These are phyloP conservation scores for Fraxinus ornus DNA, from an alignment of 305 asterid genomes.

Conservation along the genomic window DNA sequence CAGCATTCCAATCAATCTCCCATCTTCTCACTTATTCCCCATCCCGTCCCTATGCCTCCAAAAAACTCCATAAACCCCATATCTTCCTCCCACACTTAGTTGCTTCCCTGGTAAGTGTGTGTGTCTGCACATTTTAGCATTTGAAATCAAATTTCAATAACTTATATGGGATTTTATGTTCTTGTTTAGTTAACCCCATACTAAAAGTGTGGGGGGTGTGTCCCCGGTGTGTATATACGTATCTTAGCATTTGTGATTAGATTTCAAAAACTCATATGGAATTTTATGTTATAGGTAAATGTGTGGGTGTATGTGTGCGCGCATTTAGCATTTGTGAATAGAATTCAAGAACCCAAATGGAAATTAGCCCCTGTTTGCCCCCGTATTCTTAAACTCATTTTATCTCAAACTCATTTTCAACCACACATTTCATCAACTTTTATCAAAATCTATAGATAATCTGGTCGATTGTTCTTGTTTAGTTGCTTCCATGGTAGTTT, in stretches of 20 bases:
- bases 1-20: conserved; percentile 51
- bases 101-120: conserved; percentile 61
- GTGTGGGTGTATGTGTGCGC: not conserved
- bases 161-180: not conserved
- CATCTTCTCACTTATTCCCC: conserved; percentile 43
- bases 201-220: not conserved
- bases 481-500: not conserved
- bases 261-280: not conserved
- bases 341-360: not conserved
- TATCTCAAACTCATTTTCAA: not conserved
- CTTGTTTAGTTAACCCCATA: not conserved
- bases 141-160: not conserved
- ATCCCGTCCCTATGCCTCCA: conserved; percentile 31
- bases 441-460: not conserved
- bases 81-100: conserved; percentile 77
- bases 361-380: not conserved
- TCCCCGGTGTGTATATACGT: not conserved
- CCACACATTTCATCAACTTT: not conserved
- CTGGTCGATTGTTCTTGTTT: not conserved
- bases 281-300: conserved; percentile 24
- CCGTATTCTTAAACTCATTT: not conserved
- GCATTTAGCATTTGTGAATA: not conserved
- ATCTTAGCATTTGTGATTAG: not conserved
- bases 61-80: conserved; percentile 33
- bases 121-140: not conserved